These are phyloP conservation scores for Nepenthes gracilis DNA, from an alignment of 148 eudicot genomes.

Conservation along the genomic window DNA sequence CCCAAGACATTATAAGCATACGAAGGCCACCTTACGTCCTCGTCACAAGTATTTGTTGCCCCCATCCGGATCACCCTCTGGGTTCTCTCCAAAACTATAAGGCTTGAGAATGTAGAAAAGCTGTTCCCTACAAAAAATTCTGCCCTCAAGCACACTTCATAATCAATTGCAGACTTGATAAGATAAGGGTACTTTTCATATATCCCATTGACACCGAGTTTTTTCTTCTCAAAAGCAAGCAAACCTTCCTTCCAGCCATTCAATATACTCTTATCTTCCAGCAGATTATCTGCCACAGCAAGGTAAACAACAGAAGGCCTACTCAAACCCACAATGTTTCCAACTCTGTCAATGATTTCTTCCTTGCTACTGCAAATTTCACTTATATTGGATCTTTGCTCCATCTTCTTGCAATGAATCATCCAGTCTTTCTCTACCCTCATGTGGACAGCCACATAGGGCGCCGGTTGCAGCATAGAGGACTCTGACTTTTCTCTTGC, in stretches of 20 bases:
- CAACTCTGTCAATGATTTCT: conserved; percentile 72
- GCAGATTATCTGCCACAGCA: conserved; percentile 84
- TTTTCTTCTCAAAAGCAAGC: conserved; percentile 76
- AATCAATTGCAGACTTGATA: conserved; percentile 86
- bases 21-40: conserved; percentile 65
- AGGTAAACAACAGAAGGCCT: conserved; percentile 57
- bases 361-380: conserved; percentile 88
- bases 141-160: conserved; percentile 84
- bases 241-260: conserved; percentile 65
- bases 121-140: conserved; percentile 88
- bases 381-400: conserved; percentile 46
- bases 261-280: conserved; percentile 61
- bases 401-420: conserved; percentile 88
- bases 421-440: conserved; percentile 96
- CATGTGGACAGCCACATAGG: conserved; percentile 92
- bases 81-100: conserved; percentile 84
- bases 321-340: conserved; percentile 39
- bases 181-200: conserved; percentile 76
- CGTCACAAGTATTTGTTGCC: conserved; percentile 26
- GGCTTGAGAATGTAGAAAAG: conserved; percentile 88
- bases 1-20: conserved; percentile 82
- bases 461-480: conserved; percentile 9
- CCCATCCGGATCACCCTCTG: conserved; percentile 42
- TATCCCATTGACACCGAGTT: conserved; percentile 46
- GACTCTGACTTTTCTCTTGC: conserved; percentile 4